Conservation (phyloP, 2,329 filamentous ascomycete genomes). For the Calycina herbarum region DNA sequence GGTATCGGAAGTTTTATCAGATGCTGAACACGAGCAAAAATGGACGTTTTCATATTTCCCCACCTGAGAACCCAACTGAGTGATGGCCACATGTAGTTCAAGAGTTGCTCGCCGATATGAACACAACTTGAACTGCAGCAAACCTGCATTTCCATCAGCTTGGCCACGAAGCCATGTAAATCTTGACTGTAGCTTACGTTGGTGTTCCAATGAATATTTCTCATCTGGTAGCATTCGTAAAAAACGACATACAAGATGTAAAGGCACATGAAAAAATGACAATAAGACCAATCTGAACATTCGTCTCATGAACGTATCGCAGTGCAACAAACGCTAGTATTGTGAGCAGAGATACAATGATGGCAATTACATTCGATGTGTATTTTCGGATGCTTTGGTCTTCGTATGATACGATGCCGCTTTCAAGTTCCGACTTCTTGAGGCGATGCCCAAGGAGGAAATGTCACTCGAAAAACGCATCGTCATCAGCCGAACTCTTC, state of each 20-base stretch:
- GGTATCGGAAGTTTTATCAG: too few species aligned
- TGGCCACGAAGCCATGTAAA: not conserved
- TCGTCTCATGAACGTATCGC: not conserved
- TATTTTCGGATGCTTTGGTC: not conserved
- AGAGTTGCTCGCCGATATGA: not conserved
- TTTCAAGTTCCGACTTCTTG: not conserved
- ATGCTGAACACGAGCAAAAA: too few species aligned
- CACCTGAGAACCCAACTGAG: too few species aligned
- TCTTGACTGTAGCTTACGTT: not conserved
- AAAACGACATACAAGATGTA: not conserved
- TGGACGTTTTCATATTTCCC: too few species aligned
- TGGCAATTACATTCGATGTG: not conserved
- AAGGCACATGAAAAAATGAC: not conserved
- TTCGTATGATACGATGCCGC: not conserved
- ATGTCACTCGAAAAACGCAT: not conserved
- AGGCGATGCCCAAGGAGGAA: not conserved
- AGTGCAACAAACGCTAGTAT: not conserved
- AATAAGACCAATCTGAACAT: not conserved
- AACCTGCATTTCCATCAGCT: not conserved
- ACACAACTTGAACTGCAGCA: conserved; percentile 2
- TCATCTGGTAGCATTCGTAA: not conserved
- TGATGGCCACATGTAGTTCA: too few species aligned
- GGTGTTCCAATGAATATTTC: not conserved
- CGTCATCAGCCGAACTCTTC: not conserved
- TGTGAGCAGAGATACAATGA: not conserved